Evolutionary conservation across 805 yeast genomes (phyloP), one percentile per base, ranked within the genome.

Genomic region (Wilhelminamyces savonicus): DNA sequence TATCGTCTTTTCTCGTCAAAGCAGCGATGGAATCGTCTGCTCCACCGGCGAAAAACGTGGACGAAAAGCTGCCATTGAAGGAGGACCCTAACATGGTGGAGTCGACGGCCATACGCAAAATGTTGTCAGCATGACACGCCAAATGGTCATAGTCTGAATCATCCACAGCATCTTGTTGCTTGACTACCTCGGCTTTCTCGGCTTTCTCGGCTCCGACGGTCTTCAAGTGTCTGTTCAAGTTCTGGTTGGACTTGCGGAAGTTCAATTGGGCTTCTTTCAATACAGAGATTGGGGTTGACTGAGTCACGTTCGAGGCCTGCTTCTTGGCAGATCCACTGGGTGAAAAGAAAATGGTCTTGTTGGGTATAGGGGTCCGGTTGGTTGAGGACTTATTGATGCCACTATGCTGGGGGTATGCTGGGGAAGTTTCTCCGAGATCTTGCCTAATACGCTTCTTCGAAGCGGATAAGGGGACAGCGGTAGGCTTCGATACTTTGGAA

Each of bases 51-150:
- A 54, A 51, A 37, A 58, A 59, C 13, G 56, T 56, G 16, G 58
- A 53, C 17, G 65, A 58, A 27, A 60, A 55, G 10, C 64, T 54
- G 16, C 54, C 51, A 32, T 58, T 56, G 27, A 54, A 59, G 6
- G 64, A 56, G 1, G 69, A 61, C 2, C 67, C 66, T 29, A 63
- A 47, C 65, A 64, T 58, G 3, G 71, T 65, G 16, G 71, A 58
- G 35, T 65, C 71, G 27, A 65, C 63, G 4, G 71, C 71, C 70
- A 65, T 64, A 14, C 66, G 47, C 55, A 65, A 49, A 32, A 65
- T 65, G 31, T 60, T 62, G 28, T 63, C 64, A 2, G 71, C 71
- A 36, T 65, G 71, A 30, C 69, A 65, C 5, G 71, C 71, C 35
- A 65, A 52, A 13, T 55, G 55, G 39, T 65, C 71, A 19, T 47